Conservation (phyloP, 495 filamentous ascomycete species). For the Chaetomium cochliodes region DNA sequence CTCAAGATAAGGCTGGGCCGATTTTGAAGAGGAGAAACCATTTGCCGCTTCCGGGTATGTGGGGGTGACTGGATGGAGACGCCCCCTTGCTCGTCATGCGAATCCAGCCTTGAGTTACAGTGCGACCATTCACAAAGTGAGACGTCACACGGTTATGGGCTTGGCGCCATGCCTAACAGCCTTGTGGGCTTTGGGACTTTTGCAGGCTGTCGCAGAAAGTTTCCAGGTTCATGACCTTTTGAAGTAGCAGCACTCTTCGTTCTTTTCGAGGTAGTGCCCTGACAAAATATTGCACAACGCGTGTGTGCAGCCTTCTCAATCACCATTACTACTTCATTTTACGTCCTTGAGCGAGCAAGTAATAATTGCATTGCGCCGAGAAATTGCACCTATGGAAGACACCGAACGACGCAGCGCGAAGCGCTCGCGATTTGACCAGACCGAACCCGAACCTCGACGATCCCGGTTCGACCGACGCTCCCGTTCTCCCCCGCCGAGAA, state of each 20-base stretch:
- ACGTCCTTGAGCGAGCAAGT: background rate
- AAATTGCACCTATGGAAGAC: conserved; percentile 62
- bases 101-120: background rate
- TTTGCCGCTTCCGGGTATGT: background rate
- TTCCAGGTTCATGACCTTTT: background rate
- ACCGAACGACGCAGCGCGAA: conserved; percentile 70
- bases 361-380: background rate
- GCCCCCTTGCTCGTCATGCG: background rate
- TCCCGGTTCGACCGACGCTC: conserved; percentile 86
- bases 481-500: conserved; percentile 69
- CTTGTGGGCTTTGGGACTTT: conserved; percentile 19
- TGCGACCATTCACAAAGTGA: background rate
- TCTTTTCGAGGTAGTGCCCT: background rate
- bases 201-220: conserved; percentile 9
- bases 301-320: background rate
- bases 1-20: background rate
- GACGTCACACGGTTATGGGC: background rate
- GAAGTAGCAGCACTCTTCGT: background rate
- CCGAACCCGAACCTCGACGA: conserved; percentile 70
- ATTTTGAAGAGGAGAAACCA: background rate
- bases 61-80: no score
- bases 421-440: conserved; percentile 90
- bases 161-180: conserved; percentile 3
- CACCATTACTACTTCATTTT: background rate
- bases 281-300: background rate